Conservation (phyloP, 129 eudicot genomes). For the Deinandra increscens region DNA sequence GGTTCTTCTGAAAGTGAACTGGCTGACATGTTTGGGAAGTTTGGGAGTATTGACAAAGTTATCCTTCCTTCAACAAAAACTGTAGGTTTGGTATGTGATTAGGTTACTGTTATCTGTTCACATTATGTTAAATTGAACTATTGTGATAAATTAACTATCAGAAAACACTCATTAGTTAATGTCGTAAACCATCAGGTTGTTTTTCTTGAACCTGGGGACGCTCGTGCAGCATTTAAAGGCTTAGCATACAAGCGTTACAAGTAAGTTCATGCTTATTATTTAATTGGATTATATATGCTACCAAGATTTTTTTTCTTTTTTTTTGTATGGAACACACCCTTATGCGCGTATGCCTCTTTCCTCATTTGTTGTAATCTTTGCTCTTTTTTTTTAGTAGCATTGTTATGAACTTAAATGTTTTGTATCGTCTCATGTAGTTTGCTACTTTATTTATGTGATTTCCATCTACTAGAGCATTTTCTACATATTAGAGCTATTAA, state of each 20-base stretch:
- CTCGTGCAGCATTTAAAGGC: constrained; percentile 74
- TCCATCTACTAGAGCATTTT: not conserved
- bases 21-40: constrained; percentile 72
- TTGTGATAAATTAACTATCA: not conserved
- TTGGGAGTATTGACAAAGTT: constrained; percentile 80
- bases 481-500: not conserved
- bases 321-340: not conserved
- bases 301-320: not conserved
- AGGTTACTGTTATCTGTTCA: not conserved
- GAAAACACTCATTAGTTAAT: not conserved
- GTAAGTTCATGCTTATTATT: constrained; percentile 43
- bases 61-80: constrained; percentile 87
- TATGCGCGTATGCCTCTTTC: not conserved
- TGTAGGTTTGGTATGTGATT: constrained; percentile 67
- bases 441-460: constrained; percentile 5
- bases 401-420: not conserved
- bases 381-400: not conserved
- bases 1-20: constrained; percentile 84
- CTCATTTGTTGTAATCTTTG: not conserved
- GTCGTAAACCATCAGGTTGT: constrained; percentile 48
- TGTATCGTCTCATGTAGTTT: not conserved
- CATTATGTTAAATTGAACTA: constrained; percentile 1
- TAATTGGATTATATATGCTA: too few species aligned
- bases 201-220: constrained; percentile 85
- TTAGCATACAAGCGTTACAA: constrained; percentile 90